These are phyloP conservation scores for Atractiella rhizophila DNA, from an alignment of 768 basidiomycete genomes.

Conservation along the genomic window DNA sequence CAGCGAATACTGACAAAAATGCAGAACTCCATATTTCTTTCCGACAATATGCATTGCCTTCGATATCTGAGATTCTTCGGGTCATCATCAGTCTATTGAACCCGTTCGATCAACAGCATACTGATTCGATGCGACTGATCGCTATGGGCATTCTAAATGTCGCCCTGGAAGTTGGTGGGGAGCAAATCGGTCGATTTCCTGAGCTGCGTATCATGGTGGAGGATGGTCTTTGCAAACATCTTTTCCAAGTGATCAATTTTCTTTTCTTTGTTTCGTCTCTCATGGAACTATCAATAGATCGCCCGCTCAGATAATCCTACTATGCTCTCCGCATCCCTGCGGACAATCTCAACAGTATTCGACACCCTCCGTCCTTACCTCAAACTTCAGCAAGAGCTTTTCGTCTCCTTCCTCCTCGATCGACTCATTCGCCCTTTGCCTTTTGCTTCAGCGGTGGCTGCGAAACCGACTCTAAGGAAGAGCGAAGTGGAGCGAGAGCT, in stretches of 20 bases:
- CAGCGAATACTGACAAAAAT: no score
- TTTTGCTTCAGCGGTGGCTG: background rate
- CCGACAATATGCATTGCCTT: constrained; percentile 56
- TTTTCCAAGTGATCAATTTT: constrained; percentile 38
- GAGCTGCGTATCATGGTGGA: constrained; percentile 50
- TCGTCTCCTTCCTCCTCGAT: constrained; percentile 79
- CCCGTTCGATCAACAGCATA: constrained; percentile 79
- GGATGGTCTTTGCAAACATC: constrained; percentile 79
- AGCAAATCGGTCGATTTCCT: constrained; percentile 46
- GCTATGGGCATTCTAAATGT: constrained; percentile 67
- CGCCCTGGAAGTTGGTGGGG: constrained; percentile 62
- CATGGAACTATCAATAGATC: constrained; percentile 23
- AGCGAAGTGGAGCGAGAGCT: constrained; percentile 13
- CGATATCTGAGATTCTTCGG: constrained; percentile 70
- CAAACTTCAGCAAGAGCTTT: constrained; percentile 85
- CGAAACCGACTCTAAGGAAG: no score
- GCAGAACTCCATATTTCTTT: constrained; percentile 11
- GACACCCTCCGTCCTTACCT: constrained; percentile 61
- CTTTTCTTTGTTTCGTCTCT: background rate
- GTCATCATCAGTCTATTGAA: constrained; percentile 88
- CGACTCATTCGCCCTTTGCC: constrained; percentile 32
- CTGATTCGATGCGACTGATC: constrained; percentile 75
- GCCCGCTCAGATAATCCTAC: constrained; percentile 65
- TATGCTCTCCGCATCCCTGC: constrained; percentile 53
- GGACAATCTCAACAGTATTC: constrained; percentile 66